Evolutionary conservation across 1,139 yeast species (phyloP).

Genomic region (Debaryomycetaceae sp.): DNA sequence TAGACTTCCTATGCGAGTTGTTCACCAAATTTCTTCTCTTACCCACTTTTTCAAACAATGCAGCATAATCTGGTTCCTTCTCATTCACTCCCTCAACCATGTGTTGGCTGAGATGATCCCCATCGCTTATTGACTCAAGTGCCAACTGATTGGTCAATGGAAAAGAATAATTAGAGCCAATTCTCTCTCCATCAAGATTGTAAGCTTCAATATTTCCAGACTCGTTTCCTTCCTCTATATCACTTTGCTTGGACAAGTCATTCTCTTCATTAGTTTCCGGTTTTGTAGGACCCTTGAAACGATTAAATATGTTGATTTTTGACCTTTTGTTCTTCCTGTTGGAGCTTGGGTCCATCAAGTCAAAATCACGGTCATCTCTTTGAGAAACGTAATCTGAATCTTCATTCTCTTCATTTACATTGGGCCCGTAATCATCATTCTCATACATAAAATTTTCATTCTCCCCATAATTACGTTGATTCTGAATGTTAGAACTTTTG

Average conservation of each 20-base stretch:
- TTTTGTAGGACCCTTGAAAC: slow-evolving; percentile 37
- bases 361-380: slow-evolving; percentile 7
- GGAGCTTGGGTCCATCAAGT: slow-evolving; percentile 2
- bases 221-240: not conserved
- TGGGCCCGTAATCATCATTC: slow-evolving; percentile 1
- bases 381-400: slow-evolving; percentile 2
- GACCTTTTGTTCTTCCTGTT: slow-evolving; percentile 24
- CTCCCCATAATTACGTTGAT: slow-evolving; percentile 4
- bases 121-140: not conserved
- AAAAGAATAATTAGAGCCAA: not conserved
- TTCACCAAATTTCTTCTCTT: slow-evolving; percentile 34
- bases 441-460: slow-evolving; percentile 3
- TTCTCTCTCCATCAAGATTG: not conserved
- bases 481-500: slow-evolving; percentile 18
- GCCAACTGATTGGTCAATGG: not conserved
- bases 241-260: slow-evolving; percentile 5
- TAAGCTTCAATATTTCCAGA: not conserved
- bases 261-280: slow-evolving; percentile 13
- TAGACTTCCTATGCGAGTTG: not conserved
- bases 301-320: slow-evolving; percentile 37
- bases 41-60: slow-evolving; percentile 44
- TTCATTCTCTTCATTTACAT: not conserved
- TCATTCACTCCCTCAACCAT: not conserved
- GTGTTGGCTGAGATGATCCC: not conserved
- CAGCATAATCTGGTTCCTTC: slow-evolving; percentile 44